Evolutionary conservation across 129 eudicot species (phyloP), one percentile per base, ranked within the genome.

Genomic region (Artemisia argyi): DNA sequence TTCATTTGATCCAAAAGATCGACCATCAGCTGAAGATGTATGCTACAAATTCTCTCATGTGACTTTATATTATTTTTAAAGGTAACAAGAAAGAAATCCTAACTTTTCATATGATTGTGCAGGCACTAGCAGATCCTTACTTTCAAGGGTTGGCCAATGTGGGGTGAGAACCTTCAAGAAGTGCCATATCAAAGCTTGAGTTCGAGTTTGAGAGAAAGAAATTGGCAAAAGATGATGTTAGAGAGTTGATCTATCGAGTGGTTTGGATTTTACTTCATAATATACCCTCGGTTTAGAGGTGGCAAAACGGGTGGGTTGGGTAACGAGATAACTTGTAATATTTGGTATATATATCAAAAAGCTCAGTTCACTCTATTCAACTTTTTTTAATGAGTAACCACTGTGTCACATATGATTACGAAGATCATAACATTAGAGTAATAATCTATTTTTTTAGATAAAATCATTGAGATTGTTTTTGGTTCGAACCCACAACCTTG

Each of bases 191-290:
- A 66, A 93, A 93, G 73, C 88, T 92, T 16, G 98, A 89, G 80
- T 92, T 92, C 75, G 98, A 89, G 80, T 92, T 92, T 82, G 98
- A 93, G 74, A 83, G 97, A 68, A 83, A 88, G 53, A 93, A 93
- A 81, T 59, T 90, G 69, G 75, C 82, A 8, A 93, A 93, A 78
- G 98, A 93, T 84, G 98, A 93, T 83, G 97, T 93, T 66, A 89
- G 98, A 76, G 98, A 89, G 76, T 72, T 93, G 77, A 93, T 93
- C 12, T 93, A 93, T 77, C 80, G 98, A 69, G 98, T 89, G 98
- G 98, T 93, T 46, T 51, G 81, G 54, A 69, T 69, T n/a, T 46
- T 20, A 50, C 61, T 20, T 59, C 13, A 22, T 57, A 44, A 12
- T 20, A 56, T n/a, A 51, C 19, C 44, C 12, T 53, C 12, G 1